Conservation (phyloP, 2,329 filamentous ascomycete species). For the Lachnellula arida region DNA sequence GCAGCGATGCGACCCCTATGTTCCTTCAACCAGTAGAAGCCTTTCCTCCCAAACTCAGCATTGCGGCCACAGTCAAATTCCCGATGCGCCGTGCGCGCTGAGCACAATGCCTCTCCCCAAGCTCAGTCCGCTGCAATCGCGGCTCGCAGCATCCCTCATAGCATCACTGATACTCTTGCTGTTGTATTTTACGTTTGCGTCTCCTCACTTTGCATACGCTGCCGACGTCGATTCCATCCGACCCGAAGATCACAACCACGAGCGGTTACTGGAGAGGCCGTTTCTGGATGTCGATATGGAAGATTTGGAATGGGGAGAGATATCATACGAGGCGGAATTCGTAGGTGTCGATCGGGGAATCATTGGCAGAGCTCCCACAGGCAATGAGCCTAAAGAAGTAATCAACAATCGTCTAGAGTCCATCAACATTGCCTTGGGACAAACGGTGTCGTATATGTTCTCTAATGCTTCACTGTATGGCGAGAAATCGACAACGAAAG, state of each 20-base stretch:
- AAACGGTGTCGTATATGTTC: conserved; percentile 61
- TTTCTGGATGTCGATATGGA: conserved; percentile 31
- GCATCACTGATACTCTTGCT: conserved; percentile 55
- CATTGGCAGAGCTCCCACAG: conserved; percentile 54
- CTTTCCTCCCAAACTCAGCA: neutral
- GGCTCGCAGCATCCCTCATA: conserved; percentile 62
- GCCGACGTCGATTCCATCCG: conserved; percentile 46
- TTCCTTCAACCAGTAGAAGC: neutral
- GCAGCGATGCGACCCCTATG: conserved; percentile 4
- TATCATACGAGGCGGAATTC: conserved; percentile 58
- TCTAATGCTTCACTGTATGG: conserved; percentile 50
- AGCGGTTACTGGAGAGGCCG: conserved; percentile 36
- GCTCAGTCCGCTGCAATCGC: conserved; percentile 66
- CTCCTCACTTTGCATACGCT: conserved; percentile 58
- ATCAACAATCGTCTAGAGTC: conserved; percentile 61
- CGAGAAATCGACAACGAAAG: conserved; percentile 33
- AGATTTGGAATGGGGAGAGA: conserved; percentile 30
- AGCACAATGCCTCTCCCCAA: conserved; percentile 36
- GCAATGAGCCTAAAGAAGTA: conserved; percentile 42
- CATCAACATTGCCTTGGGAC: conserved; percentile 58
- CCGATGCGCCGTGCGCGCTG: conserved; percentile 16
- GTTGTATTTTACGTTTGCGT: conserved; percentile 57
- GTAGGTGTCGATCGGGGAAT: conserved; percentile 56
- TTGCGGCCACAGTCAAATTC: conserved; percentile 1
- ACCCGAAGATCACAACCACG: conserved; percentile 43